Evolutionary conservation across 1,284 basidiomycete genomes (phyloP).

Genomic region (Moesziomyces sp.): DNA sequence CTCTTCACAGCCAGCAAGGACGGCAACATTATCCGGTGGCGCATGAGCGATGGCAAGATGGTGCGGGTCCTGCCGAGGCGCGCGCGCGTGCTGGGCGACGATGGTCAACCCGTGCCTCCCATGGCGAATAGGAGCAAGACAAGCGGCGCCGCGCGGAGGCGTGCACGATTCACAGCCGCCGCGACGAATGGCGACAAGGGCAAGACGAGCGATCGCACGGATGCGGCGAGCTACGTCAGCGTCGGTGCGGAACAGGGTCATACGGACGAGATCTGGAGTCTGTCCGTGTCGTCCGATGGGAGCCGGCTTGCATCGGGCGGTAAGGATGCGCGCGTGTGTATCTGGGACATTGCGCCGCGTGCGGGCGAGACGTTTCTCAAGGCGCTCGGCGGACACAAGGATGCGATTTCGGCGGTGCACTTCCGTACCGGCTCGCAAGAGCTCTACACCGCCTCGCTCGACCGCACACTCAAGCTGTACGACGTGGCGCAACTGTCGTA

Average conservation of each 20-base stretch:
- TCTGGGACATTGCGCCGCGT: slow-evolving; percentile 45
- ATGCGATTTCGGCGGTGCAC: slow-evolving; percentile 74
- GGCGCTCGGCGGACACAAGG: slow-evolving; percentile 72
- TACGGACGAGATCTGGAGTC: slow-evolving; percentile 82
- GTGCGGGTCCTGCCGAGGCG: slow-evolving; percentile 46
- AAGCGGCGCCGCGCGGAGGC: slow-evolving; percentile 46
- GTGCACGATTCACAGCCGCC: slow-evolving; percentile 17
- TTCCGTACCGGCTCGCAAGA: slow-evolving; percentile 83
- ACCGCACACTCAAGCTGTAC: slow-evolving; percentile 91
- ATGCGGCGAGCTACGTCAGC: slow-evolving; percentile 47
- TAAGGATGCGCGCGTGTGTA: slow-evolving; percentile 74
- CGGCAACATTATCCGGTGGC: slow-evolving; percentile 62
- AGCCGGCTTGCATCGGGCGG: slow-evolving; percentile 87
- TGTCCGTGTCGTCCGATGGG: slow-evolving; percentile 87
- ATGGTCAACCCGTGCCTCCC: slow-evolving; percentile 9
- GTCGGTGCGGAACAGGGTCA: slow-evolving; percentile 74
- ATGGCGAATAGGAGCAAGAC: slow-evolving; percentile 16
- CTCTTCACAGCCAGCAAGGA: slow-evolving; percentile 70
- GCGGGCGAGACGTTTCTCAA: slow-evolving; percentile 74
- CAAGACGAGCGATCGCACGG: slow-evolving; percentile 9
- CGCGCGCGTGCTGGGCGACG: slow-evolving; percentile 10
- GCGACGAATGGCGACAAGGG: slow-evolving; percentile 4
- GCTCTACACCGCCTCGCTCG: slow-evolving; percentile 83
- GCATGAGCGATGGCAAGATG: slow-evolving; percentile 61
- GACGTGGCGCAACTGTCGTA: slow-evolving; percentile 87